Evolutionary conservation across 176 grass and related monocot genomes (phyloP).

Genomic region (Cymbopogon citratus): DNA sequence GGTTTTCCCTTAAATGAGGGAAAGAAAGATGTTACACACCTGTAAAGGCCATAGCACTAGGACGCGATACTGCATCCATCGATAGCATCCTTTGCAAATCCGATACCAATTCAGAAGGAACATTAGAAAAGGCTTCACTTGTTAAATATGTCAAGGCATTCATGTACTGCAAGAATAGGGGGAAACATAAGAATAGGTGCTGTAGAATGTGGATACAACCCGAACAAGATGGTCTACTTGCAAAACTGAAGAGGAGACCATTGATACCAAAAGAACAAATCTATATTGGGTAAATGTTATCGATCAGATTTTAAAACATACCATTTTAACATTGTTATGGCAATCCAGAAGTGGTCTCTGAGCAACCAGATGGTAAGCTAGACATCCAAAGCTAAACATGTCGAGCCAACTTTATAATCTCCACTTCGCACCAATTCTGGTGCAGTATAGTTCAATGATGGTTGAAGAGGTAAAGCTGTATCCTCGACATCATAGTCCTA

Average conservation of each 20-base stretch:
- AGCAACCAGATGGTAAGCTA: conserved; percentile 86
- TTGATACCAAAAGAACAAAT: conserved; percentile 13
- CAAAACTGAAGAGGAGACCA: background rate
- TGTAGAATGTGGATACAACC: conserved; percentile 15
- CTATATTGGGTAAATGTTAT: conserved; percentile 9
- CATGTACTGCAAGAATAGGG: conserved; percentile 62
- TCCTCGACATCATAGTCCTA: conserved; percentile 96
- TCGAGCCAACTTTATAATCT: background rate
- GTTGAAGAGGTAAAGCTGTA: conserved; percentile 84
- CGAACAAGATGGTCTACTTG: background rate
- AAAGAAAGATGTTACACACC: conserved; percentile 39
- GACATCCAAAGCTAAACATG: conserved; percentile 86
- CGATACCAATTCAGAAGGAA: conserved; percentile 62
- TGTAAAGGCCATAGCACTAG: conserved; percentile 84
- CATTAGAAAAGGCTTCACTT: conserved; percentile 81
- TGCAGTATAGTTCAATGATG: conserved; percentile 88
- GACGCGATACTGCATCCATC: conserved; percentile 67
- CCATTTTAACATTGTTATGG: conserved; percentile 99
- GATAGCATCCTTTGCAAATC: conserved; percentile 95
- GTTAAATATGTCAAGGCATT: conserved; percentile 89
- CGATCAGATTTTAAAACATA: conserved; percentile 25
- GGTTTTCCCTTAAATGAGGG: background rate
- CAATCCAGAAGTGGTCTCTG: conserved; percentile 84
- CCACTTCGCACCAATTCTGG: conserved; percentile 83
- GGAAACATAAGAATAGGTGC: conserved; percentile 1